Evolutionary conservation across 225 moss, liverwort and hornwort genomes (phyloP).

Genomic region (Neckera pumila): DNA sequence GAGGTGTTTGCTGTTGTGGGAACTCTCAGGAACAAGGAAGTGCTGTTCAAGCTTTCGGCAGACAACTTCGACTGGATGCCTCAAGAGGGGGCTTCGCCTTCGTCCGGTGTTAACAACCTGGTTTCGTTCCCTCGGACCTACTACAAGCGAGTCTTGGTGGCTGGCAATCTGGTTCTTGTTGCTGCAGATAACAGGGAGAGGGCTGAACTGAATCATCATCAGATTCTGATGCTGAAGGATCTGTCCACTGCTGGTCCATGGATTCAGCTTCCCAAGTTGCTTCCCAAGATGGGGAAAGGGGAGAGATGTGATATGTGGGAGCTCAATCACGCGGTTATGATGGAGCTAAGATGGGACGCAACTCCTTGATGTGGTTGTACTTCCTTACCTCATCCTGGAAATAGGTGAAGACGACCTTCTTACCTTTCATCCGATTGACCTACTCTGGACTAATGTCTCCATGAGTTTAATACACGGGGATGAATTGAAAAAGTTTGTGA

Average conservation of each 20-base stretch:
- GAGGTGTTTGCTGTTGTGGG: slow-evolving; percentile 16
- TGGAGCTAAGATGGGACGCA: slow-evolving; percentile 24
- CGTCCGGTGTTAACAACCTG: neutral
- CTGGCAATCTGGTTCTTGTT: slow-evolving; percentile 13
- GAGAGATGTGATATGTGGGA: slow-evolving; percentile 25
- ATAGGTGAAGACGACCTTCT: neutral
- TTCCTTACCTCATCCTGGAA: neutral
- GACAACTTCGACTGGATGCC: slow-evolving; percentile 9
- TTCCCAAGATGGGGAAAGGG: neutral
- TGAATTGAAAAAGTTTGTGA: neutral
- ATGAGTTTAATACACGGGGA: neutral
- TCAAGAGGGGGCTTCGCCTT: neutral
- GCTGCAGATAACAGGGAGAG: slow-evolving; percentile 24
- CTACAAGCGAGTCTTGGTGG: slow-evolving; percentile 24
- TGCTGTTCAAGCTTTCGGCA: slow-evolving; percentile 7
- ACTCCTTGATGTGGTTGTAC: neutral
- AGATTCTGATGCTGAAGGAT: slow-evolving; percentile 20
- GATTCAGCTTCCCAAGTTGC: slow-evolving; percentile 13
- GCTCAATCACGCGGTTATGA: slow-evolving; percentile 21
- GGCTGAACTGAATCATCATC: slow-evolving; percentile 17
- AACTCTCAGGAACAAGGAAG: slow-evolving; percentile 16
- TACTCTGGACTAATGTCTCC: too few species aligned
- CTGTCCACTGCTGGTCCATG: neutral
- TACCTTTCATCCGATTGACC: neutral
- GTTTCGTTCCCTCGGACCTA: slow-evolving; percentile 21